Percentiles rank a stretch among this genome's conserved stretches.
Evolutionary conservation across 306 rosid species (phyloP).

Genomic region (Lathyrus aphaca): DNA sequence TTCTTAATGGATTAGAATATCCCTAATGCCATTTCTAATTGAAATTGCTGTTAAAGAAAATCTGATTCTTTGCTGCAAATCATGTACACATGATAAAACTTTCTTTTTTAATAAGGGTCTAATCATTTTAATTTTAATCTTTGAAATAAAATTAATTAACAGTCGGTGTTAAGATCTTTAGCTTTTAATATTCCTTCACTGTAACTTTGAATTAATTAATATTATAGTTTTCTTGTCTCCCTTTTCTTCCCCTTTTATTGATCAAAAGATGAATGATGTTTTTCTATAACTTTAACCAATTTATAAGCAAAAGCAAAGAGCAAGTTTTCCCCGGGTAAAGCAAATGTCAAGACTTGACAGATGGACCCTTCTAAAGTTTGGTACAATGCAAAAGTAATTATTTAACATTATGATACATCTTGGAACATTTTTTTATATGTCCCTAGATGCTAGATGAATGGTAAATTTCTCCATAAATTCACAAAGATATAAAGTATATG

Average conservation of each 20-base stretch:
- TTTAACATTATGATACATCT: constrained; percentile 29
- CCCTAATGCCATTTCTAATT: no score
- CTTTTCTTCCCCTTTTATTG: neutral
- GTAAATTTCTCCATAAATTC: no score
- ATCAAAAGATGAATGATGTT: constrained; percentile 32
- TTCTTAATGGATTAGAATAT: no score
- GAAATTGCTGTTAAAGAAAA: no score
- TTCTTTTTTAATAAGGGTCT: neutral
- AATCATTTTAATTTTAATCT: neutral
- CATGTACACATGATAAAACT: no score
- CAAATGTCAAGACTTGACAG: constrained; percentile 26
- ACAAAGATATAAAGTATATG: no score
- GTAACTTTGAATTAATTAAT: neutral
- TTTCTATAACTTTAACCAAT: constrained; percentile 39
- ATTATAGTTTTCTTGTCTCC: neutral
- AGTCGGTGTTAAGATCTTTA: neutral
- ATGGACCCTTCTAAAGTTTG: constrained; percentile 35
- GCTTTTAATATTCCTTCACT: neutral
- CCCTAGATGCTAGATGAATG: no score
- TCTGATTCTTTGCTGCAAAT: no score
- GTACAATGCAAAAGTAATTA: constrained; percentile 33
- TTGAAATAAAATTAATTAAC: neutral
- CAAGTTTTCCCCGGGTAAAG: constrained; percentile 36
- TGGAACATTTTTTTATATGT: neutral
- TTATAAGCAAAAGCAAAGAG: constrained; percentile 42